Base-by-base conservation (phyloP, 371 early-diverging fungal genomes). In the Dipsacomyces acuminosporus region DNA sequence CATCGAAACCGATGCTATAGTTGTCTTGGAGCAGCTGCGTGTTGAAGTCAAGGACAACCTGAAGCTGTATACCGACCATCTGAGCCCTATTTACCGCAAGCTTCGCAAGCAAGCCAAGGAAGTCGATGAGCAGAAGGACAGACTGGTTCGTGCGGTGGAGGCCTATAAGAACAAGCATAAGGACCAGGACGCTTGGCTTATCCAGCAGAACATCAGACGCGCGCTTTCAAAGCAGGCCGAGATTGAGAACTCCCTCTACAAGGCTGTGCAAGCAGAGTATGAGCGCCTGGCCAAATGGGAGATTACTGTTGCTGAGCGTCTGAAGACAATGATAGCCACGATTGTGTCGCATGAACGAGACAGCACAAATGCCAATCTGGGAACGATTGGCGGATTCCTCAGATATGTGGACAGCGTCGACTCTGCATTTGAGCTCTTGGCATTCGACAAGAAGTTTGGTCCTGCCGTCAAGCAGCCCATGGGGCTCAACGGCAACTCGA, bases 41-140 rank as follows among this genome's bases (percentile, higher is more conserved):
- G 18, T 23, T 1, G 64, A 64, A 17, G 51, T 64, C 54, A 64
- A 64, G 52, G 59, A 58, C 48, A 59, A 58, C 41, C 26, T 55
- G 15, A 64, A 59, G 33, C 54, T 46, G 51, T 64, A 64, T 23
- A 48, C 43, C 8, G 64, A 64, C 51, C 64, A 64, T 36, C 42
- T 64, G 40, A 51, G 26, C 2, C 64, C 64, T 15, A 58, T 64
- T 7, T 64, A 64, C 51, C 23, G 34, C 20, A 50, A 54, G 51
- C 64, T 64, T 26, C 54, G 64, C 40, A 58, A 59, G 45, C 64
- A 64, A 49, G 64, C 59, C 43, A 64, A 54, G 48, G 55, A 54
- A 33, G 64, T 47, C 0, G 64, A 64, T 36, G 59, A 59, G 36
- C 45, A 42, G 42, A 64, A 64, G 52, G 47, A 58, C 42, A 59